phyloP scores from a whole-genome alignment of 2,329 filamentous ascomycete species.

The Phoma sp. region DNA sequence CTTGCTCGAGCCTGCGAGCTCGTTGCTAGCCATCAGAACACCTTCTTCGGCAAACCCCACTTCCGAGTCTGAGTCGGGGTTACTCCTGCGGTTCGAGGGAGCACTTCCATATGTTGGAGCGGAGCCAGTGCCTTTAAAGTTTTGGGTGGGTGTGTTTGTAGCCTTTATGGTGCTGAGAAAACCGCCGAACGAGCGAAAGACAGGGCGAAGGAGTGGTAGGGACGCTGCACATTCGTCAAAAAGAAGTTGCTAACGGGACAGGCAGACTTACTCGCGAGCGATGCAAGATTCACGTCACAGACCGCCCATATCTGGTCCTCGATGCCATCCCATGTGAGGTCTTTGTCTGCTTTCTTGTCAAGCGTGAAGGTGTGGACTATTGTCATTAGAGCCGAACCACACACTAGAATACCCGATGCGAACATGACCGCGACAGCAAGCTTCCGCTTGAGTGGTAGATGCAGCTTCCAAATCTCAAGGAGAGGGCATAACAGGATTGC shows the following conservation, averaged over 20 bases:
- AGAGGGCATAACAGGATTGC: constrained; percentile 30
- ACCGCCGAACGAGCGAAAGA: constrained; percentile 23
- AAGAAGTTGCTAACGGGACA: accelerated
- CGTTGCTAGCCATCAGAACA: constrained; percentile 5
- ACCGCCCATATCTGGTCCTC: constrained; percentile 35
- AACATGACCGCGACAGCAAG: constrained; percentile 31
- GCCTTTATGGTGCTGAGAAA: constrained; percentile 18
- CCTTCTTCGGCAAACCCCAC: constrained; percentile 22
- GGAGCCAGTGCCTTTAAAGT: constrained; percentile 12
- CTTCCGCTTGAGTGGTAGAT: constrained; percentile 23
- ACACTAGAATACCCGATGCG: constrained; percentile 26
- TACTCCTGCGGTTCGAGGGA: constrained; percentile 2
- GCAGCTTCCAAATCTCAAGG: constrained; percentile 26
- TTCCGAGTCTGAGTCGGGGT: constrained; percentile 17
- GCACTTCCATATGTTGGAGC: constrained; percentile 21
- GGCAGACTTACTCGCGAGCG: constrained; percentile 23
- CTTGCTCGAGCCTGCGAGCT: constrained; percentile 13
- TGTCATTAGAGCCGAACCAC: constrained; percentile 26
- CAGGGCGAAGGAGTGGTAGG: constrained; percentile 27
- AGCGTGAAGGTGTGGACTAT: constrained; percentile 26
- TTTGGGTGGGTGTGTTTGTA: background rate
- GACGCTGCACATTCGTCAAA: constrained; percentile 18
- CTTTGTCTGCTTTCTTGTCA: constrained; percentile 17
- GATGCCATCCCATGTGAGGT: constrained; percentile 31
- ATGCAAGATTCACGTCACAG: constrained; percentile 33